These are phyloP conservation scores for Trypanosoma lewisi DNA, from an alignment of 208 protist genomes.

Conservation along the genomic window DNA sequence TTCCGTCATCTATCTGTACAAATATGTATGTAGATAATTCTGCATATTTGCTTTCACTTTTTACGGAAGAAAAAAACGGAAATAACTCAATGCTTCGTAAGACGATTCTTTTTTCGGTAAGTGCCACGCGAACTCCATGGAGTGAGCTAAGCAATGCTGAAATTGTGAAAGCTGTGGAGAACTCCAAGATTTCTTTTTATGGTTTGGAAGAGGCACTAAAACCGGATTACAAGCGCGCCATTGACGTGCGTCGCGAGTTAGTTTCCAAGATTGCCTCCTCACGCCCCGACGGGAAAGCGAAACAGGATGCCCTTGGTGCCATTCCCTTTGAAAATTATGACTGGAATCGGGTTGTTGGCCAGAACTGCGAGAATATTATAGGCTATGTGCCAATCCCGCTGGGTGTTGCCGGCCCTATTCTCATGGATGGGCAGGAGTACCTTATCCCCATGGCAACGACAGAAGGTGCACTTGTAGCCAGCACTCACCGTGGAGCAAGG, in stretches of 20 bases:
- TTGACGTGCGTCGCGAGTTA: conserved; percentile 79
- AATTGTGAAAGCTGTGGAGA: conserved; percentile 66
- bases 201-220: conserved; percentile 78
- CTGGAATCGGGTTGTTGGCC: conserved; percentile 89
- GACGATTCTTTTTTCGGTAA: conserved; percentile 19
- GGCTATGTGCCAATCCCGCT: conserved; percentile 97
- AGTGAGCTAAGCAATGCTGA: conserved; percentile 60
- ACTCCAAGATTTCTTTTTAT: conserved; percentile 83
- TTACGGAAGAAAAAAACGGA: background rate
- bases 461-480: conserved; percentile 97
- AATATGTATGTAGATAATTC: conserved; percentile 7
- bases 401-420: conserved; percentile 93
- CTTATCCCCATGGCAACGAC: conserved; percentile 97
- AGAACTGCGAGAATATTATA: conserved; percentile 96
- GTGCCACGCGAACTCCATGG: conserved; percentile 36
- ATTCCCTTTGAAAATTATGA: conserved; percentile 90
- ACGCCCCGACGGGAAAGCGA: conserved; percentile 8
- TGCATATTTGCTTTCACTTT: conserved; percentile 11
- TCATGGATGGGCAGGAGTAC: conserved; percentile 90
- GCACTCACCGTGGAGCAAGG: conserved; percentile 94
- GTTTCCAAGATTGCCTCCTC: conserved; percentile 34
- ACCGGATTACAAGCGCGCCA: conserved; percentile 88
- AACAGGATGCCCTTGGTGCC: conserved; percentile 51
- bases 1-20: conserved; percentile 8
- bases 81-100: conserved; percentile 25